Evolutionary conservation across 352 stramenopile genomes (phyloP), one percentile per base, ranked within the genome.

Genomic region (Pythium chondricola): DNA sequence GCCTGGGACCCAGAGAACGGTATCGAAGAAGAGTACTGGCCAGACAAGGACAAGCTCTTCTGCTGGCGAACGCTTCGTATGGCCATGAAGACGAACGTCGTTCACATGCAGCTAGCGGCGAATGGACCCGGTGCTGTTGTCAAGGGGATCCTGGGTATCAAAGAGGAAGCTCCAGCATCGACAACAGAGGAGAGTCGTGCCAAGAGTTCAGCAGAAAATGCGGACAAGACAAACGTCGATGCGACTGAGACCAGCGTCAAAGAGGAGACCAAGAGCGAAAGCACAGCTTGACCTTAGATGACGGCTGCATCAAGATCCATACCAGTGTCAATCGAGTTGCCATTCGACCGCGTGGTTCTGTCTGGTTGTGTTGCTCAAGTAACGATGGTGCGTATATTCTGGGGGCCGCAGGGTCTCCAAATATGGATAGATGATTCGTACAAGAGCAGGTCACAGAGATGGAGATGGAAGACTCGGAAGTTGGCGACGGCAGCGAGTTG

Each of bases 1-100:
- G 94, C 94, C 18, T 91, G 94, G 59, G 87, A 98, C 58, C 94
- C 94, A 4, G 94, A 97, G 42, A 96, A 95, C 53, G 91, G 92
- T 4, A 97, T 98, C 32, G 94, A 98, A 68, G 85, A 94, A 27
- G 90, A 93, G 26, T 98, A 98, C 59, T 96, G 96, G 76, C 94
- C 94, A 1, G 89, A 96, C 55, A 97, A 97, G 58, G 84, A 98
- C 65, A 78, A 85, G 21, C 88, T 92, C 76, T 67, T 84, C 21
- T 94, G 83, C 54, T 94, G 83, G 83, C 58, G 78, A 50, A 94
- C 83, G 20, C 81, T 94, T 67, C 77, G 83, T 11, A 70, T 68
- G 43, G 71, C 76, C 20, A 94, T 92, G 80, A 79, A 81, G 45
- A 61, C 64, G 21, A 88, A 80, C 24, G 65, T 94, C 10, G 61